Evolutionary conservation across 768 basidiomycete species (phyloP), one percentile per base, ranked within the genome.

Genomic region (Leccinum arenicola): DNA sequence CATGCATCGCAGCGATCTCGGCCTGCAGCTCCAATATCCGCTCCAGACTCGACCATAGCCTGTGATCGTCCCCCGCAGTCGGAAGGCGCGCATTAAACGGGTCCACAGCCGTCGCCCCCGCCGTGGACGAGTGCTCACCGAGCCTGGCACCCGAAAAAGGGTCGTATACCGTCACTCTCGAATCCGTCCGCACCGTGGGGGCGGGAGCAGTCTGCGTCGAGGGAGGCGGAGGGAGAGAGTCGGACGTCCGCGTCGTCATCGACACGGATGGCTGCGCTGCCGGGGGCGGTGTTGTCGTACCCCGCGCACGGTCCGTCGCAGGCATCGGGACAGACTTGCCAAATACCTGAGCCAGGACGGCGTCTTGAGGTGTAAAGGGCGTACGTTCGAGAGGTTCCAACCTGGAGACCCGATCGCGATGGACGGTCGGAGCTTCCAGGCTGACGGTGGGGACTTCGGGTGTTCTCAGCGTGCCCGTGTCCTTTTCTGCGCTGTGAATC

Each of bases 1-100:
- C 73, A 67, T 91, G 90, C 81, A 89, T 83, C 62, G 75, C 77
- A 6, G 89, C 85, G 33, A 92, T 83, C 62, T 89, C 83, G 56
- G 81, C 83, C 69, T 92, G 89, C 31, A 92, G 72, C 38, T 86
- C 85, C 61, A 89, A 70, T n/a, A 92, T 86, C 48, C 79, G 80
- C 19, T 83, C 83, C 15, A 92, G 79, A 61, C 87, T 84, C 0
- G 80, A 66, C 90, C 90, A 92, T 51, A 88, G 69, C 55, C 80
- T 82, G 53, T 81, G 82, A 61, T 80, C 79, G 50, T 73, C 79
- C 50, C 72, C 74, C 17, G 53, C 54, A 1, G 53, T 51, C 55
- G 55, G 61, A 51, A 67, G 54, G 38, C 59, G 54, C 4, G 52
- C 25, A 48, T 35, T 31, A 10, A 15, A 56, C 10, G 9, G 56